These are phyloP conservation scores for Scedosporium boydii DNA, from an alignment of 2,329 filamentous ascomycete species.

Conservation along the genomic window DNA sequence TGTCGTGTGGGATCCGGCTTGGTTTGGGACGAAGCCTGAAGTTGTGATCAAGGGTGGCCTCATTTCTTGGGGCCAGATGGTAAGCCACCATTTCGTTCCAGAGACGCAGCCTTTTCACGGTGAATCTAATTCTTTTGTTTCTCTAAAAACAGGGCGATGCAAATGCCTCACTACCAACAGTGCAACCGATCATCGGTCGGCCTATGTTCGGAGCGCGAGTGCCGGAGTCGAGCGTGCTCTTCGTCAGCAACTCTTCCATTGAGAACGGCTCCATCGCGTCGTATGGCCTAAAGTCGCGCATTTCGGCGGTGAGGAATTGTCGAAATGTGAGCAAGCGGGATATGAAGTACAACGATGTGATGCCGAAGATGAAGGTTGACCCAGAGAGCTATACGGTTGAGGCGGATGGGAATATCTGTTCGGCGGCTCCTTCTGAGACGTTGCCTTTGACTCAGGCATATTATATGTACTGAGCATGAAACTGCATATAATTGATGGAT, in stretches of 20 bases:
- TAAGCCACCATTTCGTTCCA: conserved; percentile 26
- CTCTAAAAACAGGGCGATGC: conserved; percentile 54
- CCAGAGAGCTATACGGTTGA: conserved; percentile 83
- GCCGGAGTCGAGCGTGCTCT: conserved; percentile 65
- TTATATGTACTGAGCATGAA: conserved; percentile 56
- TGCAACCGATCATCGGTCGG: conserved; percentile 74
- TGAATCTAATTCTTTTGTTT: neutral
- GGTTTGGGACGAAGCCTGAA: conserved; percentile 79
- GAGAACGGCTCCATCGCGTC: conserved; percentile 54
- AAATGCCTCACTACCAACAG: conserved; percentile 77
- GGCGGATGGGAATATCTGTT: conserved; percentile 68
- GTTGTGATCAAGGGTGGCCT: conserved; percentile 81
- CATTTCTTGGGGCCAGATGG: conserved; percentile 77
- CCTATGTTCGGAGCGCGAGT: conserved; percentile 78
- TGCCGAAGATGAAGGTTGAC: conserved; percentile 84
- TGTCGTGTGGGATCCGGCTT: conserved; percentile 74
- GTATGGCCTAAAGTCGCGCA: conserved; percentile 68
- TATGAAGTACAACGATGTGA: conserved; percentile 81
- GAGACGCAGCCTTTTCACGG: neutral
- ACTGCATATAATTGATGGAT: neutral
- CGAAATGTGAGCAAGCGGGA: conserved; percentile 68
- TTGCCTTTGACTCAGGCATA: conserved; percentile 71
- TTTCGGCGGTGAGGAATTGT: conserved; percentile 73
- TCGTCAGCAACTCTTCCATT: conserved; percentile 69
- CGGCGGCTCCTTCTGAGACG: conserved; percentile 58